Conservation (phyloP, 2,329 filamentous ascomycete genomes). For the Sporothrix curviconia region DNA sequence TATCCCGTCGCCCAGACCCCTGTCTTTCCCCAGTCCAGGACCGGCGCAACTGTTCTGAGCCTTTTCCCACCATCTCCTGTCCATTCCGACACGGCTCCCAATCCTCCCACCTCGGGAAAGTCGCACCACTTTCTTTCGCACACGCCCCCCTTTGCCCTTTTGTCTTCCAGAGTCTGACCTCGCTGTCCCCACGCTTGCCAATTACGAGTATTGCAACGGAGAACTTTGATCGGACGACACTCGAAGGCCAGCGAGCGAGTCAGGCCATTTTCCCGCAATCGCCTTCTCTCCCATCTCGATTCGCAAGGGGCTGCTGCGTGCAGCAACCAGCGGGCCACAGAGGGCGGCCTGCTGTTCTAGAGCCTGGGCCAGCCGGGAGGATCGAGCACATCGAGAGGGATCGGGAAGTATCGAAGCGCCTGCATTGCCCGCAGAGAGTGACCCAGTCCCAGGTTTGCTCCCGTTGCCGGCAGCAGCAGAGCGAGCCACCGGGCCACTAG, state of each 20-base stretch:
- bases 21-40: neutral
- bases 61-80: neutral
- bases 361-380: too few species aligned
- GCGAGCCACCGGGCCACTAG: too few species aligned
- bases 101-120: constrained; percentile 1
- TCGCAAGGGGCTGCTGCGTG: too few species aligned
- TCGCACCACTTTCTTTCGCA: constrained; percentile 13
- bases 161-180: neutral
- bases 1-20: neutral
- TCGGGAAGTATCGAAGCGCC: too few species aligned
- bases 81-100: constrained; percentile 3
- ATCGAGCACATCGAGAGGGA: too few species aligned
- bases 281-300: too few species aligned
- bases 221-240: neutral
- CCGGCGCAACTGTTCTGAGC: too few species aligned
- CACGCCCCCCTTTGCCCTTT: constrained; percentile 5
- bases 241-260: neutral
- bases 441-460: too few species aligned
- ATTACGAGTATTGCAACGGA: neutral
- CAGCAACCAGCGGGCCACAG: neutral
- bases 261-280: constrained; percentile 17
- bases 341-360: too few species aligned
- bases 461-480: too few species aligned
- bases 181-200: neutral
- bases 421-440: too few species aligned